Evolutionary conservation across 2,329 filamentous ascomycete species (phyloP), one percentile per base, ranked within the genome.

Genomic region (Parafenestella ontariensis): DNA sequence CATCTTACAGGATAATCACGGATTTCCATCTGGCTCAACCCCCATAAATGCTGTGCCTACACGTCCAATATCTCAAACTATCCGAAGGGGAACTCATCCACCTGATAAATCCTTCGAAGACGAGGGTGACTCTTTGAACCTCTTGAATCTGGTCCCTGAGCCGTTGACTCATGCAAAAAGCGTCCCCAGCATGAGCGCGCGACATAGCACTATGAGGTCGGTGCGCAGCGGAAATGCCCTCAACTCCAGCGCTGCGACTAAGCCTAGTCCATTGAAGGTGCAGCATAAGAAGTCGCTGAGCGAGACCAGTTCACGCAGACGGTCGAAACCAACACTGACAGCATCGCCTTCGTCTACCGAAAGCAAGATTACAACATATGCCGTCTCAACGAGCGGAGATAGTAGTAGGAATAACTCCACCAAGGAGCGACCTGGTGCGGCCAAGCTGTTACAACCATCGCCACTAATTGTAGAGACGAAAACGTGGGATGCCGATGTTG

Each of bases 1-100:
- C 41, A 52, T 69, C 24, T 58, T 74, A 2, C 64, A 71, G 45
- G 68, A 74, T 21, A 74, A 75, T 46, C 71, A 74, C 58, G 73
- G 69, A 9, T 69, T 69, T 49, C 59, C 70, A 33, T 56, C 57
- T n/a, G 41, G 39, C 24, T 40, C 53, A 29, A 58, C 57, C 54
- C 48, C 59, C 58, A 61, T 65, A 26, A 54, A 53, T 45, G 43
- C 58, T 53, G 46, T 55, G 55, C 50, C 41, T 34, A 36, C 54
- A 46, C 62, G 54, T 23, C 56, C 54, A 10, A 48, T 39, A 10
- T 59, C 53, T 13, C 55, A 62, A 28, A 54, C 54, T 33, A 28
- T 55, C 43, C 56, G 47, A 52, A 49, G 58, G 47, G 58, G 43
- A 9, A 59, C 56, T 6, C 51, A 54, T 33, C 44, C 57, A 1